Percentiles rank a stretch among this genome's conserved stretches.
phyloP scores from a whole-genome alignment of 495 filamentous ascomycete genomes.

The Corynascus novoguineensis region DNA sequence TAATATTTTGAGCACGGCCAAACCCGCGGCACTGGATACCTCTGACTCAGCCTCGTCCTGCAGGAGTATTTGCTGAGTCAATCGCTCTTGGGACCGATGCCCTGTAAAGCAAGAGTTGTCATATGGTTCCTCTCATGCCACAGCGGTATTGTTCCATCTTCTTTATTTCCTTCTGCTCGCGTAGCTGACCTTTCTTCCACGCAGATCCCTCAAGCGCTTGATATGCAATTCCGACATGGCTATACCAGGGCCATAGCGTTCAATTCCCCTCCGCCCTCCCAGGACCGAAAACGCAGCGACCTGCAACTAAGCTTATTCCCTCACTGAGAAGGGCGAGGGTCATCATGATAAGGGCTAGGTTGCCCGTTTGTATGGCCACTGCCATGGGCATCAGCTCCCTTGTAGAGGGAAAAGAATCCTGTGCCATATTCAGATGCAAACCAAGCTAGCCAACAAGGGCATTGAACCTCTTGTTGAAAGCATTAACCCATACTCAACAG shows the following conservation, averaged over 20 bases:
- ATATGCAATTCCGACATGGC: constrained; percentile 19
- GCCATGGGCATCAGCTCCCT: constrained; percentile 4
- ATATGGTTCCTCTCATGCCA: constrained; percentile 17
- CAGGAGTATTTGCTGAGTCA: constrained; percentile 8
- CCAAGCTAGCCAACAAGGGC: constrained; percentile 11
- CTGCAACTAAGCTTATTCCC: constrained; percentile 12
- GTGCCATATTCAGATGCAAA: constrained; percentile 9
- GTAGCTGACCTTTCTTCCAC: background rate
- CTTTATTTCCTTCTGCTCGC: background rate
- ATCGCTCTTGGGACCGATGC: constrained; percentile 23
- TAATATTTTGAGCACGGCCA: background rate
- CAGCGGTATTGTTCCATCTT: constrained; percentile 15
- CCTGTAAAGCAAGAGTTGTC: constrained; percentile 4
- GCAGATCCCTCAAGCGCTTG: constrained; percentile 11
- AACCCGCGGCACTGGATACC: background rate
- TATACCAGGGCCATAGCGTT: constrained; percentile 15
- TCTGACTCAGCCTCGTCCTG: background rate
- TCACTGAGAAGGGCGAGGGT: constrained; percentile 11
- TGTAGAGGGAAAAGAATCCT: constrained; percentile 23
- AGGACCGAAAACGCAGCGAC: constrained; percentile 4
- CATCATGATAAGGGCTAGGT: constrained; percentile 18
- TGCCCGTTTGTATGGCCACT: constrained; percentile 22
- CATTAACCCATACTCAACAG: constrained; percentile 18
- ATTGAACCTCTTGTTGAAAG: constrained; percentile 8
- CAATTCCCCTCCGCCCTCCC: constrained; percentile 21